Conservation (phyloP, 2,329 filamentous ascomycete species). For the Hymenoscyphus linearis region DNA sequence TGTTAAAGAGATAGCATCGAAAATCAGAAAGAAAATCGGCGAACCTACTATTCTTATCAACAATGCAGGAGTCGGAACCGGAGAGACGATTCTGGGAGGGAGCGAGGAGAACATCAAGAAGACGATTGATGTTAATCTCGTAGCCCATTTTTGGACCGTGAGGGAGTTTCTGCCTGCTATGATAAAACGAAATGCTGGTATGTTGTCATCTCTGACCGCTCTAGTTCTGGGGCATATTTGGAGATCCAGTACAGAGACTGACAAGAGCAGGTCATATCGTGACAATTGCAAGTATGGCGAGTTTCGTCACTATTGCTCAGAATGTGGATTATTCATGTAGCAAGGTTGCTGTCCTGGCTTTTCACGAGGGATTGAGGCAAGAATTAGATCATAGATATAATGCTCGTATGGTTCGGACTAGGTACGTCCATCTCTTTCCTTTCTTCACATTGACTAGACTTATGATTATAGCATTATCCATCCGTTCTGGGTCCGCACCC, state of each 20-base stretch:
- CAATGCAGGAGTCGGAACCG: constrained; percentile 61
- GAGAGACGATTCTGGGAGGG: constrained; percentile 54
- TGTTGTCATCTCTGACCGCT: background rate
- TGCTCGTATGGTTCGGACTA: constrained; percentile 58
- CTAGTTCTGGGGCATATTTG: background rate
- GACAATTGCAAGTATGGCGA: constrained; percentile 61
- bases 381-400: constrained; percentile 56
- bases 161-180: constrained; percentile 65
- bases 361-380: constrained; percentile 60
- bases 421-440: constrained; percentile 30
- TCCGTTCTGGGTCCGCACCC: constrained; percentile 56
- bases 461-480: constrained; percentile 41
- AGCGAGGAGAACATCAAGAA: constrained; percentile 55
- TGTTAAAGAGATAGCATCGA: constrained; percentile 46
- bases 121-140: constrained; percentile 66
- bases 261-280: constrained; percentile 55
- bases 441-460: background rate
- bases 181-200: constrained; percentile 51
- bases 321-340: constrained; percentile 63
- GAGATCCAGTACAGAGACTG: background rate
- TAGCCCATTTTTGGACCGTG: constrained; percentile 62
- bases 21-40: constrained; percentile 52
- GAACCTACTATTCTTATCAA: constrained; percentile 66
- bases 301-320: constrained; percentile 49
- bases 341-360: constrained; percentile 61